Base-by-base conservation (phyloP, 2,329 filamentous ascomycete genomes). In the Venturia oleaginea region DNA sequence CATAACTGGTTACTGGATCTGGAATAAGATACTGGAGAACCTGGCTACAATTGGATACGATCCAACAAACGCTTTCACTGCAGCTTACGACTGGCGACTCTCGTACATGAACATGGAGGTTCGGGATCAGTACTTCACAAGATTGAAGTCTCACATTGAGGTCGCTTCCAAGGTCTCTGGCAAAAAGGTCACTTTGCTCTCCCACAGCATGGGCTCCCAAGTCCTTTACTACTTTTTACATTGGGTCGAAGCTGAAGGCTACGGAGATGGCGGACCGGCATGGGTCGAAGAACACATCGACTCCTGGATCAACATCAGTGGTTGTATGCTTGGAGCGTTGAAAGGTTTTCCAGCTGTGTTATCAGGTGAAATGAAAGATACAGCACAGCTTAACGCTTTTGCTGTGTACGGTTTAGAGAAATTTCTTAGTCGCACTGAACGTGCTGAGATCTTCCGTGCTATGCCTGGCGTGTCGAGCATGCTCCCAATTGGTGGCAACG, bases 1-100 rank as follows among this genome's bases (percentile, higher is more conserved):
- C 76, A 86, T 87, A 68, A 86, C 85, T 1, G 86, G 86, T 4
- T 99, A 99, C 77, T 99, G 94, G 94, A 97, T 99, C 66, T 97
- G 92, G 92, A 97, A 91, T 78, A 97, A 97, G 77, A 97, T 99
- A 66, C 82, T 99, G 61, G 94, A 99, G 77, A 99, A 99, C 72
- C 80, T 99, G 62, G 94, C 94, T 0, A 94, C 92, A 0, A 89
- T 99, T 65, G 94, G 94, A 17, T 99, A 99, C 74, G 94, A 99
- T 72, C 93, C 94, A 84, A 85, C 82, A 2, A 87, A 87, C 70
- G 85, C 85, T 0, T 87, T 86, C 68, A 86, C 85, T 0, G 85
- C 85, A 1, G 83, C 85, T 0, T 88, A 99, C 73, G 94, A 99
- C 77, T 99, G 94, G 94, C 86, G 94, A 30, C 79, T 99, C 65